These are phyloP conservation scores for Daldinia decipiens DNA, from an alignment of 495 filamentous ascomycete species.

Conservation along the genomic window DNA sequence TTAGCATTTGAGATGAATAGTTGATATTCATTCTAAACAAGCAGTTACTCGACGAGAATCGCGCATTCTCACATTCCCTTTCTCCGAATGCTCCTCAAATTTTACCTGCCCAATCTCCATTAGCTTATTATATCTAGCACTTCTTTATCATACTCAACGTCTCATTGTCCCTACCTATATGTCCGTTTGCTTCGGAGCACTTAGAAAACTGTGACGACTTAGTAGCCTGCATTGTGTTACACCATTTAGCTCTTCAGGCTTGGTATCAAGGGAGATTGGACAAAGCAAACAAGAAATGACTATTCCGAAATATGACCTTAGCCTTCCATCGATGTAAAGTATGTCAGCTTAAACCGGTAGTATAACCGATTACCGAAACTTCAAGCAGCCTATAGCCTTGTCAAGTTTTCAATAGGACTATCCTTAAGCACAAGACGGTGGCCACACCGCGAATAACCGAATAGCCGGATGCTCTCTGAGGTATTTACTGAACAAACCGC, in stretches of 20 bases:
- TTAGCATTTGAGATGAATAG: not conserved
- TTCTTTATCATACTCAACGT: not conserved
- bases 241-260: not conserved
- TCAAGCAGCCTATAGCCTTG: not conserved
- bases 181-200: not conserved
- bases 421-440: not conserved
- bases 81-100: not conserved
- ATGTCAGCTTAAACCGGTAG: not conserved
- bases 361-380: not conserved
- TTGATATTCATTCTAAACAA: not conserved
- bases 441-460: conserved; percentile 19
- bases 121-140: not conserved
- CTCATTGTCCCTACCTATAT: not conserved
- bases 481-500: conserved; percentile 12
- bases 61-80: not conserved
- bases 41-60: not conserved
- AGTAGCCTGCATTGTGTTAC: conserved; percentile 1
- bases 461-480: conserved; percentile 1
- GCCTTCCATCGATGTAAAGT: not conserved
- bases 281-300: not conserved
- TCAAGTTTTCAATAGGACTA: not conserved
- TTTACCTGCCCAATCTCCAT: not conserved
- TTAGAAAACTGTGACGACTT: not conserved
- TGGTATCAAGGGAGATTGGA: not conserved
- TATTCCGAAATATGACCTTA: not conserved